phyloP scores from a whole-genome alignment of 148 eudicot species.

The Fallopia convolvulus region DNA sequence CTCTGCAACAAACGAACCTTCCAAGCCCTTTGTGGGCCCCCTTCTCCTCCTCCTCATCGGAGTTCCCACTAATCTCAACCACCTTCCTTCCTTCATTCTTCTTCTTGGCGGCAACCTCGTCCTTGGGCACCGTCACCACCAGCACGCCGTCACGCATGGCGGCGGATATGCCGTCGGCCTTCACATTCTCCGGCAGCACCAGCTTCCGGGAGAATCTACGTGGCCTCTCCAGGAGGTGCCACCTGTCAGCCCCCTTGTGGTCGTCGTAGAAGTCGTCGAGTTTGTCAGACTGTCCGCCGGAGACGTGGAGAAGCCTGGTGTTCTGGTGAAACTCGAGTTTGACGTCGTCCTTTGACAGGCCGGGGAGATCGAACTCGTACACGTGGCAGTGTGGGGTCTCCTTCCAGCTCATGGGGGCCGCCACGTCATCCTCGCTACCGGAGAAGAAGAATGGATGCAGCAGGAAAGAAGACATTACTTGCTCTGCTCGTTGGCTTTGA shows the following conservation, averaged over 20 bases:
- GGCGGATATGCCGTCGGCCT: neutral
- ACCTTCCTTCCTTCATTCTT: neutral
- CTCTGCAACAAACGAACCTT: neutral
- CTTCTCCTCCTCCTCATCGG: neutral
- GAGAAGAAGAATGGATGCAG: neutral
- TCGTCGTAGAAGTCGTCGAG: neutral
- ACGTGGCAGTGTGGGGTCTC: constrained; percentile 19
- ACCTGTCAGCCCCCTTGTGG: neutral
- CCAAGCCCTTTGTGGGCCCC: neutral
- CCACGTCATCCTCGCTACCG: neutral
- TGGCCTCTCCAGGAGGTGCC: constrained; percentile 1
- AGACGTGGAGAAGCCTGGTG: neutral
- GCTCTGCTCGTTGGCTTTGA: neutral
- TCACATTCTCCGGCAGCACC: neutral
- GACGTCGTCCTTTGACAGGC: constrained; percentile 23
- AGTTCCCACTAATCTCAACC: neutral
- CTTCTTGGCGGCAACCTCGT: neutral
- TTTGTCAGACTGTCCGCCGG: neutral
- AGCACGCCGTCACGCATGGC: neutral
- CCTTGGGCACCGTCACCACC: neutral
- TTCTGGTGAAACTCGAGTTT: constrained; percentile 22
- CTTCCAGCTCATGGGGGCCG: constrained; percentile 18
- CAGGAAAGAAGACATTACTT: neutral
- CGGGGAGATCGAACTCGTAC: constrained; percentile 31
- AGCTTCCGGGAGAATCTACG: neutral